Evolutionary conservation across 257 asterid genomes (phyloP).

Genomic region (Plantago elongata): DNA sequence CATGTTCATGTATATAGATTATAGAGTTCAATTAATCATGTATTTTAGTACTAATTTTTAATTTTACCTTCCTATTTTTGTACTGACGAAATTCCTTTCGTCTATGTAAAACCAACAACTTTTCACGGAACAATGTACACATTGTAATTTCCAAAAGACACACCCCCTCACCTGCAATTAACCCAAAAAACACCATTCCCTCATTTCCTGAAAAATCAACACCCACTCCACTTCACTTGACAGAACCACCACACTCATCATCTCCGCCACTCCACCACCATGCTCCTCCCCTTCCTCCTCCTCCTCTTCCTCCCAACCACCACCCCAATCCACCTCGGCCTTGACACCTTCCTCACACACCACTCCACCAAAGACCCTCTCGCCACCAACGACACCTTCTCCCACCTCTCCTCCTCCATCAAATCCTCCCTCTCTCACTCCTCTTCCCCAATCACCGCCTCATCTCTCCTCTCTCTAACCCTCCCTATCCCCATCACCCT

Average conservation of each 20-base stretch:
- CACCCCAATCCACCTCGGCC: constrained; percentile 48
- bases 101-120: too few relatives aligned
- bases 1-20: too few relatives aligned
- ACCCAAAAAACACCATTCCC: too few relatives aligned
- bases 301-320: constrained; percentile 21
- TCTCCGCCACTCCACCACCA: constrained; percentile 34
- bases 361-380: constrained; percentile 62
- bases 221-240: neutral
- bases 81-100: too few relatives aligned
- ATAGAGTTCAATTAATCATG: too few relatives aligned
- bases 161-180: too few relatives aligned
- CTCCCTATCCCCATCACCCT: constrained; percentile 65
- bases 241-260: constrained; percentile 10
- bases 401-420: constrained; percentile 50
- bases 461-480: constrained; percentile 54
- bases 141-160: too few relatives aligned
- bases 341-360: constrained; percentile 68
- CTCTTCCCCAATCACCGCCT: constrained; percentile 37
- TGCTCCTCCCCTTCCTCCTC: constrained; percentile 31
- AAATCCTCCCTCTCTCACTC: constrained; percentile 47
- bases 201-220: too few relatives aligned
- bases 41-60: too few relatives aligned
- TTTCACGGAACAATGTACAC: too few relatives aligned
- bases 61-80: too few relatives aligned
- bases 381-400: constrained; percentile 62